A percentile compares a stretch with the other conserved stretches of the same genome.
These are phyloP conservation scores for Aspergillus funiculosus DNA, from an alignment of 495 filamentous ascomycete species.

Conservation along the genomic window DNA sequence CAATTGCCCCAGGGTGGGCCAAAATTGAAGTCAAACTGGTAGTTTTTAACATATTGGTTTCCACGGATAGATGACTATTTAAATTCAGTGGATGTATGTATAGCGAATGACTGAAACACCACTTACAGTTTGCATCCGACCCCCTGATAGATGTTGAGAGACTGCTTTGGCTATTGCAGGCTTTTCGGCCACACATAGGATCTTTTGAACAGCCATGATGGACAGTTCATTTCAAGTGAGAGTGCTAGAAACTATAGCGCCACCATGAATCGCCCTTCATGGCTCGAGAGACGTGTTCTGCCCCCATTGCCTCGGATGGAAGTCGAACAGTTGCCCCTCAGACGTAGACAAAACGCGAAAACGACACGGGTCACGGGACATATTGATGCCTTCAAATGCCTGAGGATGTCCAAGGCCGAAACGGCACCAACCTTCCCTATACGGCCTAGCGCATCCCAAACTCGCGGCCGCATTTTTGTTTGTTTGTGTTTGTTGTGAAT, in stretches of 20 bases:
- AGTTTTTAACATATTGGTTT: conserved; percentile 85
- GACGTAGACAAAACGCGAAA: conserved; percentile 11
- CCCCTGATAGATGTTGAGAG: conserved; percentile 77
- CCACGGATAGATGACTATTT: conserved; percentile 51
- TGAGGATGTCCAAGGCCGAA: not conserved
- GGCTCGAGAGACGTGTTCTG: not conserved
- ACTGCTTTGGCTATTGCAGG: conserved; percentile 94
- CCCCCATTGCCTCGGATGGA: not conserved
- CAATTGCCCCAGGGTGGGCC: conserved; percentile 73
- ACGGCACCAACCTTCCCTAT: not conserved
- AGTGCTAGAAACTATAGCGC: not conserved
- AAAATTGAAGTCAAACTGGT: conserved; percentile 85
- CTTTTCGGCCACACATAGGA: conserved; percentile 95
- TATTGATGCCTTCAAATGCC: conserved; percentile 2
- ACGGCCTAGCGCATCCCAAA: not conserved
- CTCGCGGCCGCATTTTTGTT: not conserved
- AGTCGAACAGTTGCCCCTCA: not conserved
- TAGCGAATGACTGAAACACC: not conserved
- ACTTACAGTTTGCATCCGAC: conserved; percentile 63
- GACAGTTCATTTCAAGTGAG: too few species aligned
- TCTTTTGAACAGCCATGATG: conserved; percentile 39
- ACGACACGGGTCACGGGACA: conserved; percentile 11
- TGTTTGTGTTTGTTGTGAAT: conserved; percentile 10
- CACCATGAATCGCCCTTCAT: not conserved
- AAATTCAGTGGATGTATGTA: conserved; percentile 29